Conservation (phyloP, 108 stramenopile genomes). For the Bacterosira constricta region DNA sequence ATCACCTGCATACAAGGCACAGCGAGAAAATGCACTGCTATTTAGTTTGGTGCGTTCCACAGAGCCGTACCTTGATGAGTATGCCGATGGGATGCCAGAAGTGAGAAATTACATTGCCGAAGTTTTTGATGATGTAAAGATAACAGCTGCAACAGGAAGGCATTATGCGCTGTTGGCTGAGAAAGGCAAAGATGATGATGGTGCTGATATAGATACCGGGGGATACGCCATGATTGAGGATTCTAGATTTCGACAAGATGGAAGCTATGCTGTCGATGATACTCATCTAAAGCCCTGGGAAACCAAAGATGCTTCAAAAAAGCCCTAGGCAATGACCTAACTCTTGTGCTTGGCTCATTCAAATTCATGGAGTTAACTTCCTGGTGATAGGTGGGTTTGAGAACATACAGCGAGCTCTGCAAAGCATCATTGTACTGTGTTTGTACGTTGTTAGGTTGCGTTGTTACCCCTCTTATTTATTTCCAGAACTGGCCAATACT, state of each 20-base stretch:
- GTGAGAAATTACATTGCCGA: slow-evolving; percentile 45
- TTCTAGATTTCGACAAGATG: slow-evolving; percentile 62
- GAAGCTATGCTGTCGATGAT: slow-evolving; percentile 71
- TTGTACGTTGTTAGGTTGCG: too few relatives aligned
- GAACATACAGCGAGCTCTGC: too few relatives aligned
- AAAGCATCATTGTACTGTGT: too few relatives aligned
- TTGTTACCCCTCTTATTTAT: too few relatives aligned
- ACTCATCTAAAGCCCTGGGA: slow-evolving; percentile 82
- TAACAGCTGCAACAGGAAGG: slow-evolving; percentile 77
- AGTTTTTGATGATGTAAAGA: slow-evolving; percentile 40
- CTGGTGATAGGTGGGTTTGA: too few relatives aligned
- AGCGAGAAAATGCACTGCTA: slow-evolving; percentile 72
- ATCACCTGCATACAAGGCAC: slow-evolving; percentile 74
- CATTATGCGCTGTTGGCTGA: slow-evolving; percentile 84
- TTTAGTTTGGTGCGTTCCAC: slow-evolving; percentile 77
- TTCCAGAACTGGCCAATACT: too few relatives aligned
- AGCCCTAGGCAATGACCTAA: too few relatives aligned
- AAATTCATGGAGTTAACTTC: too few relatives aligned
- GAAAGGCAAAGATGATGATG: slow-evolving; percentile 34
- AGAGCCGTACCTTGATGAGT: slow-evolving; percentile 83
- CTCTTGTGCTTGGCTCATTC: too few relatives aligned
- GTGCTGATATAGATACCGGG: background rate
- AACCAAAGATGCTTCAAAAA: slow-evolving; percentile 49
- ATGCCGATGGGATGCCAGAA: slow-evolving; percentile 72
- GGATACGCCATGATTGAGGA: slow-evolving; percentile 47